These are phyloP conservation scores for Trichosanthes truncata DNA, from an alignment of 306 rosid species.

Conservation along the genomic window DNA sequence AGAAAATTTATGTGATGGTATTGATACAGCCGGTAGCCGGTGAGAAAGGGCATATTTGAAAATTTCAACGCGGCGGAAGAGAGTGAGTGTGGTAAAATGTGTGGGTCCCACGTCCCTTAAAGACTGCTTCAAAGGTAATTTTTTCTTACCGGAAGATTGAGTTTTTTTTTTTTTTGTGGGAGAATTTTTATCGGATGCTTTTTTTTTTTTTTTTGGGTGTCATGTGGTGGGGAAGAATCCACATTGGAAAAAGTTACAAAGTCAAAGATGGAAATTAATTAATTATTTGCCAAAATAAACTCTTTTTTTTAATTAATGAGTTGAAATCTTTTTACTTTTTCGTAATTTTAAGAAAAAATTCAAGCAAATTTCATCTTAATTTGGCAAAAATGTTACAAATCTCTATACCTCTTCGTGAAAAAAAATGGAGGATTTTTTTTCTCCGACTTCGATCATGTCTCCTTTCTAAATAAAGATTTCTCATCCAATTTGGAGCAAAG, in stretches of 20 bases:
- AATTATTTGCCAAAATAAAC: neutral
- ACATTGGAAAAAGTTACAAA: neutral
- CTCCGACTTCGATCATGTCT: too few relatives aligned
- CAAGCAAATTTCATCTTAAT: too few relatives aligned
- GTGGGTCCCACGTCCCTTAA: neutral
- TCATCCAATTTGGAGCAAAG: too few relatives aligned
- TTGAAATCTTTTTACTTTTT: neutral
- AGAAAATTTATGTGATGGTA: neutral
- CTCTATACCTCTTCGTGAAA: too few relatives aligned
- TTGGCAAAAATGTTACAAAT: too few relatives aligned
- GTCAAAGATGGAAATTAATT: neutral
- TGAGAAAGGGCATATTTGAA: neutral
- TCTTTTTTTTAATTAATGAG: neutral
- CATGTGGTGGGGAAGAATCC: neutral
- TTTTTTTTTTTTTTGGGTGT: neutral
- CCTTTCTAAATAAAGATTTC: too few relatives aligned
- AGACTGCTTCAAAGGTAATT: conserved; percentile 20
- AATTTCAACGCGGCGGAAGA: neutral
- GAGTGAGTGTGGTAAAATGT: neutral
- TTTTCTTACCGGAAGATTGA: neutral
- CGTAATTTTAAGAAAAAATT: neutral
- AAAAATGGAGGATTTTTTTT: too few relatives aligned
- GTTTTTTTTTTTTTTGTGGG: neutral
- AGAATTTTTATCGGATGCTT: neutral
- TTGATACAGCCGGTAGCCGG: neutral